Percentiles rank a stretch among this genome's conserved stretches.
Conservation (phyloP, 148 eudicot species). For the Limonium bicolor region DNA sequence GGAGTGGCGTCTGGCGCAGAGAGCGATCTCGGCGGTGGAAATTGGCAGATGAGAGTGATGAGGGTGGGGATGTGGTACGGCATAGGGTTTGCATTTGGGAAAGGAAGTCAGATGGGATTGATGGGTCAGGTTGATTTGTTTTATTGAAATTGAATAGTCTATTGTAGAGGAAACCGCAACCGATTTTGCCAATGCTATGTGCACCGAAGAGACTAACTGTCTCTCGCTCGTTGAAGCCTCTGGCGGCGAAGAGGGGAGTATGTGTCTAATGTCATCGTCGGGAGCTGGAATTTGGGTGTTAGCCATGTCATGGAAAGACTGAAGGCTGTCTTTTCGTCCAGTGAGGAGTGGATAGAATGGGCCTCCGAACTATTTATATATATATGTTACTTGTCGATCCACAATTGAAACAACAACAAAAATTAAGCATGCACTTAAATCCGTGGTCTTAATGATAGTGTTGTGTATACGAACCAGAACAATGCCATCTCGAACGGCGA, state of each 20-base stretch:
- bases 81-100: background rate
- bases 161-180: background rate
- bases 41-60: background rate
- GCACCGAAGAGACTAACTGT: slow-evolving; percentile 3
- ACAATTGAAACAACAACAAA: background rate
- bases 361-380: slow-evolving; percentile 10
- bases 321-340: slow-evolving; percentile 21
- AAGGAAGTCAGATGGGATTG: background rate
- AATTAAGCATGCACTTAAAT: background rate
- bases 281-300: slow-evolving; percentile 15
- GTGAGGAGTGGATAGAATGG: slow-evolving; percentile 13
- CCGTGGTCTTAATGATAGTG: background rate
- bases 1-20: too few species aligned
- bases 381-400: background rate
- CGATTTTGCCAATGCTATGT: background rate
- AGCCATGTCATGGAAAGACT: slow-evolving; percentile 4
- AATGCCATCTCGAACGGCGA: slow-evolving; percentile 23
- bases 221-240: background rate
- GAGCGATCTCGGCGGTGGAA: too few species aligned
- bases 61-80: background rate
- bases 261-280: slow-evolving; percentile 4
- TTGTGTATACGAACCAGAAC: background rate
- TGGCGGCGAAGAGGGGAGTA: background rate
- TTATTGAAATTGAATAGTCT: slow-evolving; percentile 3
- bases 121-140: slow-evolving; percentile 3